Base-by-base conservation (phyloP, 345 rosid genomes). In the Euphorbia pulcherrima region DNA sequence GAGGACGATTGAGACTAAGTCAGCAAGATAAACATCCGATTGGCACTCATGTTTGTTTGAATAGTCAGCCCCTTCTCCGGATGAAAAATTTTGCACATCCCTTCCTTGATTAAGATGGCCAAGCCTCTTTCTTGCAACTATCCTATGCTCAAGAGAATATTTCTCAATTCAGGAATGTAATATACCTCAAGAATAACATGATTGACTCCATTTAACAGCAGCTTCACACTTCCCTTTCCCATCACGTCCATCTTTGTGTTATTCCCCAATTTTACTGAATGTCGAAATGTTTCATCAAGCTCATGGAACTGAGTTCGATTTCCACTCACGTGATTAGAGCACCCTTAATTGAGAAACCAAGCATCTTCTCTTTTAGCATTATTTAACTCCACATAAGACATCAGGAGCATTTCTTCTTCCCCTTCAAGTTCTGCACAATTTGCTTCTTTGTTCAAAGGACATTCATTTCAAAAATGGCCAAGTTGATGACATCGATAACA, bases 391-490 rank as follows among this genome's bases (percentile, higher is more conserved):
- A 39, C 52, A 52, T 35, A 52, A 3, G 60, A 12, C 68, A 70
- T 70, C 11, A 70, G 10, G 2, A 62, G 60, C 44, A 60, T 6
- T 17, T 62, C 74, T 10, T 60, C 67, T 17, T 70, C 67, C n/a
- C 35, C 60, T 14, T 24, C 40, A 2, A 30, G 30, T 4, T 59
- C 28, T 4, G 29, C 64, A 46, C 47, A 68, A 28, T 68, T 58
- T 16, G 57, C 72, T 14, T 58, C 56, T 4, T 46, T 68, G 13
- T 46, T 27, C 41, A 23, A 1, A 13, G 60, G 48, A 21, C 70
- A 67, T 17, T 55, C 62, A 56, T 35, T 54, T 0, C 40, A 24
- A 55, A 67, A 40, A 20, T 67, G 70, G 24, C 70, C 70, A 1
- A 27, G 24, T 4, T 67, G 2, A 40, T 67, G 62, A 6, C 71